Evolutionary conservation across 2,329 filamentous ascomycete genomes (phyloP), one percentile per base, ranked within the genome.

Genomic region (Albifimbria verrucaria): DNA sequence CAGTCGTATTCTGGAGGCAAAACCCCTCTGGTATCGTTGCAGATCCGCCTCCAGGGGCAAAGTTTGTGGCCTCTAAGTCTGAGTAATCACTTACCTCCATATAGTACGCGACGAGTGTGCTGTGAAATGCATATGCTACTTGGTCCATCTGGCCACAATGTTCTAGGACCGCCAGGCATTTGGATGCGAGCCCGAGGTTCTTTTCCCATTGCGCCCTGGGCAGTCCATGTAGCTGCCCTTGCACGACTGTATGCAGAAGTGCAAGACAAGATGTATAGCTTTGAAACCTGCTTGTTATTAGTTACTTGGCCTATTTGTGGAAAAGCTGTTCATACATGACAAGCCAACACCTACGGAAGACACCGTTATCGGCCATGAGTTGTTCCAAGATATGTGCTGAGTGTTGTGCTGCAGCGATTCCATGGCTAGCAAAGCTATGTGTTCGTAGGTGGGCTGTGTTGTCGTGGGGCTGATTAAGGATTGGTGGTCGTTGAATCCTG

Each of bases 341-440:
- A 42, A 54, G 48, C 52, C 52, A 54, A 22, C 52, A 54, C 21
- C 49, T 42, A 28, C 50, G 50, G 22, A 51, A 54, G 43, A 54
- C 26, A 20, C 52, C 44, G 7, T 50, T 48, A 5, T 54, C 52
- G 6, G 45, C 42, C 11, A 41, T 25, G 17, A 54, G 48, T 4
- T 51, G 48, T 17, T 51, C 41, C 9, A 54, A 43, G 11, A 51
- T 50, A 12, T 48, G 28, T 15, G 52, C 42, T 4, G 52, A 54
- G 3, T 26, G 45, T 43, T 48, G 43, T 15, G 52, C 52, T 23
- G 52, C 52, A 23, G 48, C 18, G 9, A 51, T 22, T 32, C 42
- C 52, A 15, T 50, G 41, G 4, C 20, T n/a, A 23, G 32, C 39
- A 46, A 39, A 39, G 18, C 32, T 12, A 39, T 39, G 32, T 17